These are phyloP conservation scores for Saturnispora ahearnii DNA, from an alignment of 805 yeast species.

Conservation along the genomic window DNA sequence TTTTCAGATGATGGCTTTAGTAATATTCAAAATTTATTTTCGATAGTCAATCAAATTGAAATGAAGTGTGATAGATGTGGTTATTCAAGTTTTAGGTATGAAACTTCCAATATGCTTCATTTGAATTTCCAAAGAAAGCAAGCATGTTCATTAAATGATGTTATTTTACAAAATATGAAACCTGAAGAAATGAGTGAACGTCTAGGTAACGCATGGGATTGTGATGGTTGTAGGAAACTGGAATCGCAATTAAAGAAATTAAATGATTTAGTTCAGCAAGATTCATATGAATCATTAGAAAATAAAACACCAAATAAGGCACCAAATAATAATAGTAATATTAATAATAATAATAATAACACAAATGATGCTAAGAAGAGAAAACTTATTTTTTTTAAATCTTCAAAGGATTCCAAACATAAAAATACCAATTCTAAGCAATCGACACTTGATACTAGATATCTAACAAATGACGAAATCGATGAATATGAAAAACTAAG, in stretches of 20 bases:
- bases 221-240: conserved; percentile 55
- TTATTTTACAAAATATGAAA: conserved; percentile 50
- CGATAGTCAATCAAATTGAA: conserved; percentile 63
- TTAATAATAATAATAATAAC: conserved; percentile 16
- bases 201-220: conserved; percentile 74
- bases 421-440: neutral
- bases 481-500: conserved; percentile 17
- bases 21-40: conserved; percentile 57
- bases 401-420: conserved; percentile 11
- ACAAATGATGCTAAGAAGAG: conserved; percentile 23
- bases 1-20: conserved; percentile 52
- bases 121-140: conserved; percentile 21
- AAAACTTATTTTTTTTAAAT: conserved; percentile 9
- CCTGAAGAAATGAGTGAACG: conserved; percentile 54
- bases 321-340: neutral
- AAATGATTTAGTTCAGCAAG: conserved; percentile 7
- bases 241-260: conserved; percentile 12
- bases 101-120: conserved; percentile 26
- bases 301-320: neutral
- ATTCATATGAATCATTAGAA: neutral
- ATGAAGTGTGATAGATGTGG: conserved; percentile 60
- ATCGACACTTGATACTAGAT: conserved; percentile 1
- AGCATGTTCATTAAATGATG: conserved; percentile 39
- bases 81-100: conserved; percentile 46
- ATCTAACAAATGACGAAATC: conserved; percentile 17